Conservation (phyloP, 768 basidiomycete species). For the Royoungia palumana region DNA sequence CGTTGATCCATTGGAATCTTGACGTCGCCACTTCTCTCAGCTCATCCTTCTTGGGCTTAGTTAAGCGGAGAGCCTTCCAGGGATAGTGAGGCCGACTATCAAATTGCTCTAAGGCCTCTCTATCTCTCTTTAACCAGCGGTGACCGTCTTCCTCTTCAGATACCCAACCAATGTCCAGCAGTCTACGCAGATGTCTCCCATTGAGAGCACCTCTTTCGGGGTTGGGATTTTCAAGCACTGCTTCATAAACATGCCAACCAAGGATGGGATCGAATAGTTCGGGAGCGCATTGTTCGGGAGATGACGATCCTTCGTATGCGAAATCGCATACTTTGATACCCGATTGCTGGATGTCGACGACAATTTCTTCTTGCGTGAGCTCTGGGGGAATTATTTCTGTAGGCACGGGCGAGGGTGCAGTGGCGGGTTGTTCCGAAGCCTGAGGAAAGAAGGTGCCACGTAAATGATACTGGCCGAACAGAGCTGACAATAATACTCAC, state of each 20-base stretch:
- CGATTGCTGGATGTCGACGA: conserved; percentile 26
- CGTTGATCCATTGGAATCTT: conserved; percentile 32
- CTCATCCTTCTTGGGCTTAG: conserved; percentile 25
- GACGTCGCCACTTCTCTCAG: conserved; percentile 24
- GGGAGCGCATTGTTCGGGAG: conserved; percentile 15
- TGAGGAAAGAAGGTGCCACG: not conserved
- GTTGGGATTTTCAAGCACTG: conserved; percentile 18
- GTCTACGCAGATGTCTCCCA: conserved; percentile 26
- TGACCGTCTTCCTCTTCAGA: conserved; percentile 17
- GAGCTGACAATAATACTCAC: conserved; percentile 12
- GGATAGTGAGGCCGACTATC: conserved; percentile 25
- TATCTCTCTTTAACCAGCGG: conserved; percentile 26
- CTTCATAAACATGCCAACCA: conserved; percentile 31
- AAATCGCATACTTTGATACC: conserved; percentile 34
- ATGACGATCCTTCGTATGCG: conserved; percentile 19
- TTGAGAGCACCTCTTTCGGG: conserved; percentile 18
- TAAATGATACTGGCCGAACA: conserved; percentile 4
- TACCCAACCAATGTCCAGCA: conserved; percentile 31
- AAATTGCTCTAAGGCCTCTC: conserved; percentile 25
- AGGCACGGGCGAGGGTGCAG: conserved; percentile 31
- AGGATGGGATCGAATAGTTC: conserved; percentile 33
- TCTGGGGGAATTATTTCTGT: conserved; percentile 33
- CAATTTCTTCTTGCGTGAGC: conserved; percentile 33
- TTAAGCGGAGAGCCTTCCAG: conserved; percentile 23
- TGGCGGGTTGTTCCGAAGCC: conserved; percentile 11